Base-by-base conservation (phyloP, 2,329 filamentous ascomycete species). In the Fusarium illudens region DNA sequence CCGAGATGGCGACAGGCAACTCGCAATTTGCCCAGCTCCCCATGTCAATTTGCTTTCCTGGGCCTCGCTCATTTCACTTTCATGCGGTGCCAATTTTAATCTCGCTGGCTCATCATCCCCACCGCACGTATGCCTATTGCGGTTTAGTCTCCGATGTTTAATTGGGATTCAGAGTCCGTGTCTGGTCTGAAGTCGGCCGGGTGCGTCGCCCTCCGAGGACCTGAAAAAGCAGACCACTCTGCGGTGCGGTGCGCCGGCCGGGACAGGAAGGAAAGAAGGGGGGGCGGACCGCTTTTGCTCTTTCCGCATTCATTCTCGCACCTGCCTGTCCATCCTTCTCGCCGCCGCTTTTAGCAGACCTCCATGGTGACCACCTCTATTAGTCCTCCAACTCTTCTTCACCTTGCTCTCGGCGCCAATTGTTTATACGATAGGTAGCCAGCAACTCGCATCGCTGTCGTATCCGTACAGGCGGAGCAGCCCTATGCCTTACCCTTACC, bases 161-260 rank as follows among this genome's bases (percentile, higher is more conserved):
- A 64, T 11, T 25, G 49, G 49, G 17, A 50, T 29, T 51, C 60
- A 46, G 29, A 33, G 17, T 17, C 29, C 30, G 30, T 54, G 46
- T 39, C 61, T 51, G 52, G 53, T 55, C 37, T 34, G 52, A 58
- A 34, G 34, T 62, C 63, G 58, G 59, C 54, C 50, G 59, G 57
- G 50, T 61, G 30, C 39, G 56, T 65, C 57, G 44, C 49, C 56
- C 50, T 67, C 58, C 64, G 57, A n/a, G 53, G 56, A 65, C 52
- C 56, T 52, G 25, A 48, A 64, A 59, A 72, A 62, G 29, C 66
- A 70, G 68, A 57, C 64, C 71, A 69, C 60, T 65, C 54, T 57
- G 30, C 33, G 25, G 30, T 32, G 30, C 29, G 25, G 29, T 32
- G 30, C 29, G 29, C 29, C 27, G 17, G 27, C 46, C 46, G 29